phyloP scores from a whole-genome alignment of 306 rosid species.

The Trichosanthes truncata region DNA sequence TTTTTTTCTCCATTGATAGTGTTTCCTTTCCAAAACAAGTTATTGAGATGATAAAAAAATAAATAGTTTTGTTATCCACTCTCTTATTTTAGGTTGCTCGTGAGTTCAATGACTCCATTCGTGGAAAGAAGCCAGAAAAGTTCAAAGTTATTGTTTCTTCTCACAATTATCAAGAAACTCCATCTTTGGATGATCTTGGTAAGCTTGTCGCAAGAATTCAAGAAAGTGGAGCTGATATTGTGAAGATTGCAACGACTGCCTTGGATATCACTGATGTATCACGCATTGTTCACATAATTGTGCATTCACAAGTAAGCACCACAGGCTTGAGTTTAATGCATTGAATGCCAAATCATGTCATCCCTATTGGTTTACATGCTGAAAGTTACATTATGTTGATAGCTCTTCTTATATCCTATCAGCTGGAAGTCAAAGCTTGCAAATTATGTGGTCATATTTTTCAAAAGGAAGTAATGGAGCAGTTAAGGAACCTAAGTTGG shows the following conservation, averaged over 20 bases:
- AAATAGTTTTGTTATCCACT: neutral
- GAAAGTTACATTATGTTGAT: neutral
- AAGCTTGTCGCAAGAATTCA: constrained; percentile 52
- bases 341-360: neutral
- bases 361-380: neutral
- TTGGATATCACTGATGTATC: constrained; percentile 54
- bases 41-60: neutral
- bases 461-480: neutral
- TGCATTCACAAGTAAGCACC: constrained; percentile 43
- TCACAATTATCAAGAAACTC: constrained; percentile 53
- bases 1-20: neutral
- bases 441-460: neutral
- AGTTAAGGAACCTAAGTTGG: neutral
- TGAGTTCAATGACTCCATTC: constrained; percentile 30
- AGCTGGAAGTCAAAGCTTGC: neutral
- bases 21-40: neutral
- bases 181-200: constrained; percentile 43
- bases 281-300: constrained; percentile 39
- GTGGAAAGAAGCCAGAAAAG: constrained; percentile 36
- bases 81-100: constrained; percentile 37
- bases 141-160: constrained; percentile 56
- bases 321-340: neutral
- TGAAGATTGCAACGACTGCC: constrained; percentile 61
- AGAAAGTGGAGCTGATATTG: constrained; percentile 54
- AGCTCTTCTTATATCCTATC: neutral